phyloP scores from a whole-genome alignment of 202 grass and related monocot genomes.

The Hordeum pubiflorum region DNA sequence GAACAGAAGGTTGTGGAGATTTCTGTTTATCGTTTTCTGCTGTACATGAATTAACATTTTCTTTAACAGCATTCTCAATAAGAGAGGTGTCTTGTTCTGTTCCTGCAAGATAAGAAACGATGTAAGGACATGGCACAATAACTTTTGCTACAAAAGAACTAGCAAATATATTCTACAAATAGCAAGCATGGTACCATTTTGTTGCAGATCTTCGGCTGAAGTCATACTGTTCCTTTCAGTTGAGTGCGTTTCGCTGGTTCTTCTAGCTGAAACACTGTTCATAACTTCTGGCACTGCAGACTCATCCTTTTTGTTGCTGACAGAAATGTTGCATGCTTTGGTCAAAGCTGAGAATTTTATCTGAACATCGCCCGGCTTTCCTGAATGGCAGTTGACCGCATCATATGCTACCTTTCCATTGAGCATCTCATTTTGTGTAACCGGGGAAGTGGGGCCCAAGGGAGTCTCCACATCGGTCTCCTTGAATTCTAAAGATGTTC shows the following conservation, averaged over 20 bases:
- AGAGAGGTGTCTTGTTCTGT: conserved; percentile 24
- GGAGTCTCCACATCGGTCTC: conserved; percentile 17
- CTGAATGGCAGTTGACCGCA: conserved; percentile 19
- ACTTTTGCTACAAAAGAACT: conserved; percentile 12
- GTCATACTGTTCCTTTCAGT: conserved; percentile 17
- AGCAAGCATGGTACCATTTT: conserved; percentile 25
- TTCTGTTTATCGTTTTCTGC: conserved; percentile 18
- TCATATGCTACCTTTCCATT: conserved; percentile 9
- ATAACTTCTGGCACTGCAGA: conserved; percentile 32
- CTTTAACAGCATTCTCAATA: conserved; percentile 28
- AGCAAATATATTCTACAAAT: conserved; percentile 20
- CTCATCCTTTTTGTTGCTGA: conserved; percentile 30
- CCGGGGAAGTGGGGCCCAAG: conserved; percentile 5
- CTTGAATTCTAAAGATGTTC: conserved; percentile 25
- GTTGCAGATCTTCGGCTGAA: not conserved
- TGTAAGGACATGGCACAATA: conserved; percentile 7
- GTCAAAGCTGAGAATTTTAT: not conserved
- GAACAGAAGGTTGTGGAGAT: conserved; percentile 27
- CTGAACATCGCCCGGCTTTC: not conserved
- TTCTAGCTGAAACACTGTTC: conserved; percentile 17
- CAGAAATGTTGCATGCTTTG: conserved; percentile 34
- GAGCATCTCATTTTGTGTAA: not conserved
- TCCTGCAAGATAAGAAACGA: conserved; percentile 32
- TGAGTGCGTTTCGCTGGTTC: not conserved
- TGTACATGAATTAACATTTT: conserved; percentile 26